Conservation (phyloP, 148 eudicot genomes). For the Rhododendron molle region DNA sequence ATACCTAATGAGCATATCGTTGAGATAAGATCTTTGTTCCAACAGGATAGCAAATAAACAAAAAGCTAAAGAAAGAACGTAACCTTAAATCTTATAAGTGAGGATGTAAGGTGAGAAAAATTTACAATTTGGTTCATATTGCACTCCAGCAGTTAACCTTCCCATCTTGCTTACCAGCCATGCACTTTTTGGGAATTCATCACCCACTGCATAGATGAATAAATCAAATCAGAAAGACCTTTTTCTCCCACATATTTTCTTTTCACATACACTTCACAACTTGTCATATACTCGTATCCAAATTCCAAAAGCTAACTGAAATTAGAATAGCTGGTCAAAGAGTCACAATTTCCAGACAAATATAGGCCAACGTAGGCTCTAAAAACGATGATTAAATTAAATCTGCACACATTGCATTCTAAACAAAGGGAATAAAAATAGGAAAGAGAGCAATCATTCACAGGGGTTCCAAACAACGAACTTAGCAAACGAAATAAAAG, state of each 20-base stretch:
- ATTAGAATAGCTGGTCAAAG: not conserved
- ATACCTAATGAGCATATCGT: too few species aligned
- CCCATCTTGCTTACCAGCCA: constrained; percentile 85
- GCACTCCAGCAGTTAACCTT: constrained; percentile 73
- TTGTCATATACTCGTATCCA: not conserved
- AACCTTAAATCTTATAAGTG: not conserved
- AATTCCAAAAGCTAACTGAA: constrained; percentile 1
- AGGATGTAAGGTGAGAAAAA: not conserved
- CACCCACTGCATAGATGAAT: constrained; percentile 33
- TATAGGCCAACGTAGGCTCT: not conserved
- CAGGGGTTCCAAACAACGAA: not conserved
- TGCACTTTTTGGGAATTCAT: constrained; percentile 63
- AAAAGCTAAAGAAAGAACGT: not conserved
- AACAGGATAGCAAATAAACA: not conserved
- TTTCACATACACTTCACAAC: not conserved
- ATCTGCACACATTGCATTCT: not conserved
- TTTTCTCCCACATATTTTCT: not conserved
- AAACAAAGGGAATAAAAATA: not conserved
- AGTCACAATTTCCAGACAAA: not conserved
- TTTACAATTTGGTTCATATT: constrained; percentile 73
- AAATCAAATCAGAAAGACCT: constrained; percentile 7
- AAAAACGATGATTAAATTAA: not conserved
- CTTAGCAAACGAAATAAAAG: not conserved
- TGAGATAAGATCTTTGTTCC: not conserved
- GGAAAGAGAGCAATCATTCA: not conserved